A percentile compares a stretch with the other conserved stretches of the same genome.
These are phyloP conservation scores for Aspergillus mulundensis DNA, from an alignment of 495 filamentous ascomycete species.

Conservation along the genomic window DNA sequence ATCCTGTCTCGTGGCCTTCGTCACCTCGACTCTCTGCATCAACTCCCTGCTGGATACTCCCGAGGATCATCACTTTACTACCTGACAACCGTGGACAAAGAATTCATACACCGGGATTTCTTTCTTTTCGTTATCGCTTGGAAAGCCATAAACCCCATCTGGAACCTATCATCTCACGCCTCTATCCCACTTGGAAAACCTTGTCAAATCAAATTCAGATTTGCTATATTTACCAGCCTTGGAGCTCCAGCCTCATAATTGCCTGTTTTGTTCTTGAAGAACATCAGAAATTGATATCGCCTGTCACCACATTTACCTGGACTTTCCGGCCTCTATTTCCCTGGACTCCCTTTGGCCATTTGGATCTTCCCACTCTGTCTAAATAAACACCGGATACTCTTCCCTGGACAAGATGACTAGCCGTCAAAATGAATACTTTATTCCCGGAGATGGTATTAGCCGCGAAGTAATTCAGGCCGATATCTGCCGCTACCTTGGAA, in stretches of 20 bases:
- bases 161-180: conserved; percentile 12
- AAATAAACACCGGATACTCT: conserved; percentile 27
- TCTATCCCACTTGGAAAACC: conserved; percentile 15
- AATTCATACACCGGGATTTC: conserved; percentile 16
- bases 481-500: conserved; percentile 90
- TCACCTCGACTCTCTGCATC: conserved; percentile 8
- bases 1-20: conserved; percentile 8
- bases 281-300: conserved; percentile 10
- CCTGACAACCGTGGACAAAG: conserved; percentile 17
- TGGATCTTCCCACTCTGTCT: conserved; percentile 34
- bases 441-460: conserved; percentile 84
- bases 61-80: conserved; percentile 8
- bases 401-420: conserved; percentile 43
- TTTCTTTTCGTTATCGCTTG: conserved; percentile 19
- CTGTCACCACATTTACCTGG: conserved; percentile 16
- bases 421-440: conserved; percentile 77
- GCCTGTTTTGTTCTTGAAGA: conserved; percentile 22
- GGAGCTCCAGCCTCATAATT: conserved; percentile 23
- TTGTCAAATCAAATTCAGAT: conserved; percentile 19
- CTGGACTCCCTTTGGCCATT: conserved; percentile 26
- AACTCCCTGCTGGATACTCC: conserved; percentile 15
- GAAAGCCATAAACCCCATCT: conserved; percentile 14
- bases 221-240: conserved; percentile 23
- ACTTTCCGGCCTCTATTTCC: conserved; percentile 19
- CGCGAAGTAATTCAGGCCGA: conserved; percentile 92